A percentile compares a stretch with the other conserved stretches of the same genome.
These are phyloP conservation scores for Termitomyces sp. DNA, from an alignment of 768 basidiomycete genomes.

Conservation along the genomic window DNA sequence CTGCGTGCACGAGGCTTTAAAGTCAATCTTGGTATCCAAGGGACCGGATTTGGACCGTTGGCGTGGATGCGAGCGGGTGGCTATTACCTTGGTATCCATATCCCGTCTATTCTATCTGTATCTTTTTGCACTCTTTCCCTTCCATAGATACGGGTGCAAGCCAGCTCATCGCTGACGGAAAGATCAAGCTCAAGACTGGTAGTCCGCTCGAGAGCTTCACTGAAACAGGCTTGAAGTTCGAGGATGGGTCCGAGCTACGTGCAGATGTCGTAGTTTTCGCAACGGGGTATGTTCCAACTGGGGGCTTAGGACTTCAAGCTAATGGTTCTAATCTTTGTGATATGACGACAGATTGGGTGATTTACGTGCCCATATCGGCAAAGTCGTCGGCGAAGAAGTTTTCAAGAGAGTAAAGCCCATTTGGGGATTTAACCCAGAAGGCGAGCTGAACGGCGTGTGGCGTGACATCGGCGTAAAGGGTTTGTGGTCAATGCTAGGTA, in stretches of 20 bases:
- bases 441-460: constrained; percentile 51
- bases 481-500: constrained; percentile 62
- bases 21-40: constrained; percentile 47
- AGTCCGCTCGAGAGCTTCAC: constrained; percentile 42
- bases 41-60: constrained; percentile 48
- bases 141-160: constrained; percentile 14
- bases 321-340: neutral
- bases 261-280: constrained; percentile 35
- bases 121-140: neutral
- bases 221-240: constrained; percentile 40
- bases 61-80: constrained; percentile 54
- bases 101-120: neutral
- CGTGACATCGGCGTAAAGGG: constrained; percentile 49
- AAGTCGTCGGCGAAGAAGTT: constrained; percentile 44
- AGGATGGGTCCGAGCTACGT: constrained; percentile 36
- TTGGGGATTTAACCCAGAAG: constrained; percentile 65
- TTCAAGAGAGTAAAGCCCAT: constrained; percentile 43
- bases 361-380: constrained; percentile 32
- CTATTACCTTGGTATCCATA: constrained; percentile 59
- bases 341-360: constrained; percentile 39
- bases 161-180: constrained; percentile 57
- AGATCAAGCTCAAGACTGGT: constrained; percentile 67
- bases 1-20: constrained; percentile 60
- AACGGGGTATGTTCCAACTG: constrained; percentile 37
- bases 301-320: neutral